Evolutionary conservation across 192 early-diverging fungal species (phyloP), one percentile per base, ranked within the genome.

Genomic region (Mortierella antarctica): DNA sequence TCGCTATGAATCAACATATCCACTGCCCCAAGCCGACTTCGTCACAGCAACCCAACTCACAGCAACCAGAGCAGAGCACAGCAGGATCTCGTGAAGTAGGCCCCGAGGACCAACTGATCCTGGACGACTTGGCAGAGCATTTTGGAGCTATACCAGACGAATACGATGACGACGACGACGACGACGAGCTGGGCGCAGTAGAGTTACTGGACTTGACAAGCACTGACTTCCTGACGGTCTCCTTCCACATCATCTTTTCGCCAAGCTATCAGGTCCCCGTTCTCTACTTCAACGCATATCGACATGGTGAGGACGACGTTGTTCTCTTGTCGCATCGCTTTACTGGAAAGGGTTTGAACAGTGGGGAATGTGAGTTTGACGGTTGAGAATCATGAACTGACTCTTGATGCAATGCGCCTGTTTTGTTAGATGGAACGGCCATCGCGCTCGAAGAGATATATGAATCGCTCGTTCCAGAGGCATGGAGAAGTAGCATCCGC

Each of bases 191-290:
- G 7, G 47, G 40, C 42, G 17, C 44, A 18, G 52, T 49, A 20
- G 42, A 49, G 31, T 31, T 31, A 3, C 31, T 3, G 1, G 31
- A 31, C 1, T 31, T 3, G 3, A 31, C 31, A 31, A 3, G 31
- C 1, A 31, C 31, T 31, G 71, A 77, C 14, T 78, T 62, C 45
- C 18, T 87, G 13, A 71, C 71, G 18, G 64, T 87, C 1, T 84
- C 86, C 55, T 86, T 89, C 58, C 91, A 92, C 75, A 84, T 92
- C 6, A 73, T 90, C 8, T 92, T 88, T 65, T 89, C 88, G 11
- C 41, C 84, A n/a, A 84, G 84, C 39, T 92, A 89, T 69, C 82
- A 83, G 40, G 86, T 89, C 14, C 91, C 91, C 0, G 88, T 89
- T 0, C 84, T 92, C 8, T 90, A 88, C 65, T 89, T 92, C 41